Base-by-base conservation (phyloP, 2,329 filamentous ascomycete genomes). In the Colletotrichum sp. region DNA sequence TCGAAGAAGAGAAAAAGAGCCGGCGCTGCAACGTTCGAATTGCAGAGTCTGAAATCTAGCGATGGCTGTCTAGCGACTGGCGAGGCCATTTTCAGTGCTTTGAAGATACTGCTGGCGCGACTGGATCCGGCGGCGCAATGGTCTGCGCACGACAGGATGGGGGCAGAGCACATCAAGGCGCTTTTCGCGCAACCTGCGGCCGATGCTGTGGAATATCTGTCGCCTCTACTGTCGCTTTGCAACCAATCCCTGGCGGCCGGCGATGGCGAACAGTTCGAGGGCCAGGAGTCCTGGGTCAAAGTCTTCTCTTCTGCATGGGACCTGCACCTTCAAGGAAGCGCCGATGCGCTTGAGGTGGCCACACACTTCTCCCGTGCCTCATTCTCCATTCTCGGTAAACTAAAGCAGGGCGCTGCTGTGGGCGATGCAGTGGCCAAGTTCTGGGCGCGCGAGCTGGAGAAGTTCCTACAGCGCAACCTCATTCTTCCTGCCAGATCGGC, bases 81-180 rank as follows among this genome's bases (percentile, higher is more conserved):
- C 0, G 84, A 87, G n/a, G 85, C 87, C 6, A 72, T 92, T 0
- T 89, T 92, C 27, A 81, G 80, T 9, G 86, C 90, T 3, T 78
- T 92, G 1, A 83, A 82, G 13, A 83, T 83, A 8, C 84, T 92
- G 6, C 77, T 92, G n/a, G 81, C 82, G 2, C 88, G 89, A 25
- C 84, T 90, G 7, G 84, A 87, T 36, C 80, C 82, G 16, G 81
- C 81, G 9, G 78, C 80, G 6, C 80, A 78, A 4, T 81, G 82
- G 29, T 84, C 84, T 12, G 84, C 86, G 15, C 86, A 87, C 76
- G 85, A 87, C 78, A 86, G 82, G 69, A 90, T 91, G 79, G 91
- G 91, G 19, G 88, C 88, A 3, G 90, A 92, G 79, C 90, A 92
- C 77, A 87, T 92, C 79, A 89, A 88, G 78, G 90, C 90, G 6